Base-by-base conservation (phyloP, 2,329 filamentous ascomycete species). In the Sporothrix mexicana region DNA sequence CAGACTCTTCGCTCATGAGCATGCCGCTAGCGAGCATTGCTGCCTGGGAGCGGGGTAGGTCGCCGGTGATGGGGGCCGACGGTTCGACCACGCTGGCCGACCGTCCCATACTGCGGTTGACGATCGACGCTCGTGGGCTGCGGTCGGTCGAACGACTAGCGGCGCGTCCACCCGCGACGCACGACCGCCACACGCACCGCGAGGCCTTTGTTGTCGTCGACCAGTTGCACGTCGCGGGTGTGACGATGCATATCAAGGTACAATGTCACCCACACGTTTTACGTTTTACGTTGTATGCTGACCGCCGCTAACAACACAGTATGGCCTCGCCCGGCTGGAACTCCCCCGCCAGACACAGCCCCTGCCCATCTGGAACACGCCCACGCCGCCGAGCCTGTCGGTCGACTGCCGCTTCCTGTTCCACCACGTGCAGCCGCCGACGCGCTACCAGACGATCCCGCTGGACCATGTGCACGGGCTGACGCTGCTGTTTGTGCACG, bases 301-400 rank as follows among this genome's bases (percentile, higher is more conserved):
- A 36, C 30, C 30, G 7, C 30, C 17, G 12, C 59, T 62, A 17
- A 62, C 59, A 2, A 10, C 20, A 9, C 9, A 70, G 68, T 70
- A 30, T 49, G 68, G 68, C 30, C 3, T 57, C 30, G 68, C 68
- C 53, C 68, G 68, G n/a, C 13, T 70, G 20, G 68, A 70, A 41
- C 20, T 70, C n/a, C 68, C 68, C 3, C 15, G 9, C 10, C 10
- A 20, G 8, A 47, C 61, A 8, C 47, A n/a, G 25, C 57, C 45
- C 57, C 57, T 71, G n/a, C 57, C 53, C 15, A 25, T 66, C 15
- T 71, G 69, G 69, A 59, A 71, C 47, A 71, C 69, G 47, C 45
- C 69, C 4, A 71, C 69, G n/a, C 69, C 69, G 12, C 69, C 69
- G 17, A 10, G 15, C 4, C 3, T 45, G 2, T n/a, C 20, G 47